Percentiles rank a stretch among this genome's conserved stretches.
Conservation (phyloP, 2,329 filamentous ascomycete genomes). For the Phoma sp. region DNA sequence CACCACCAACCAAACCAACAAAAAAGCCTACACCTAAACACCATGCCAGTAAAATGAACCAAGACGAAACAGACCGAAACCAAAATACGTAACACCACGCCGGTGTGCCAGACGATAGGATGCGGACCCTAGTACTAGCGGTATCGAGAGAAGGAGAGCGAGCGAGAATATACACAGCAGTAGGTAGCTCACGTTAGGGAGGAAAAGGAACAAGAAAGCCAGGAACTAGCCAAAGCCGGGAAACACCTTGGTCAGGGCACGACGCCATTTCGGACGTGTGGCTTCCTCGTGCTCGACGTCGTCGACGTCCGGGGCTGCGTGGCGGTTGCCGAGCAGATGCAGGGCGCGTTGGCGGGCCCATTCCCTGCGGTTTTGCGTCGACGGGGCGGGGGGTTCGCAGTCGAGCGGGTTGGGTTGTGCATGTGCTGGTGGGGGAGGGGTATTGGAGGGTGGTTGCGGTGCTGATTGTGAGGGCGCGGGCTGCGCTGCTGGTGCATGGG, state of each 20-base stretch:
- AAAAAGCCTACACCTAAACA: too few species aligned
- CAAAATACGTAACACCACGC: too few species aligned
- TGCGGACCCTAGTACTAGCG: too few species aligned
- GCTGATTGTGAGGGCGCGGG: neutral
- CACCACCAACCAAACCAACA: too few species aligned
- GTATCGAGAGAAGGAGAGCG: neutral
- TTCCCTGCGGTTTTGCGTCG: conserved; percentile 47
- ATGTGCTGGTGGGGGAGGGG: too few species aligned
- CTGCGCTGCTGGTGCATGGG: neutral
- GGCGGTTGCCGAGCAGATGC: conserved; percentile 49
- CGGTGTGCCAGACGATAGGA: too few species aligned
- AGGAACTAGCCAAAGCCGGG: conserved; percentile 40
- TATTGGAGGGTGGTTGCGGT: too few species aligned
- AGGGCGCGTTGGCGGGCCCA: conserved; percentile 55
- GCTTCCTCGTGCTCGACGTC: conserved; percentile 20
- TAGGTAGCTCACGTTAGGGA: too few species aligned
- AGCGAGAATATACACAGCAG: neutral
- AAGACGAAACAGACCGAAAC: too few species aligned
- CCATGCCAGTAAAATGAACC: too few species aligned
- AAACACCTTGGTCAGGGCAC: conserved; percentile 42
- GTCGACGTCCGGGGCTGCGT: conserved; percentile 32
- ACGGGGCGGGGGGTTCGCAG: conserved; percentile 15
- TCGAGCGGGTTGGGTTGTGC: conserved; percentile 8
- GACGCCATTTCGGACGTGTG: conserved; percentile 31
- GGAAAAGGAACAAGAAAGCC: too few species aligned